Base-by-base conservation (phyloP, 1,139 yeast species). In the Citeromyces hawaiiensis region DNA sequence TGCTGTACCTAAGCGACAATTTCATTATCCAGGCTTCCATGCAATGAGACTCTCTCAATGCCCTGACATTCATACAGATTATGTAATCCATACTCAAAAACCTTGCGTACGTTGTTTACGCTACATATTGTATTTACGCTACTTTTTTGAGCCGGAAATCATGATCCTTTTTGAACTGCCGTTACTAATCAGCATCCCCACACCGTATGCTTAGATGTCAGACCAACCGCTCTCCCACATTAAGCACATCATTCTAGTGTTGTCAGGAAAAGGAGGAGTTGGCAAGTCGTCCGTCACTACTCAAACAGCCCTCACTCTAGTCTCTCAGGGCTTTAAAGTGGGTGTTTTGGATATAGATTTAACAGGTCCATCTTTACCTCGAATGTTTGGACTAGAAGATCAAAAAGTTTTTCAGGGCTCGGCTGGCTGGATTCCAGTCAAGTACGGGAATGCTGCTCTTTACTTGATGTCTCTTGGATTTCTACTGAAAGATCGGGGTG, bases 191-290 rank as follows among this genome's bases (percentile, higher is more conserved):
- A 31, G 39, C 43, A 14, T 51, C 53, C 38, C 3, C 8, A 31
- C 19, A 31, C 19, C 35, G 11, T 17, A 31, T 17, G 17, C 4
- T 11, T 16, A 42, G 23, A 65, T 56, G 37, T 56, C 63, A 4
- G 83, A 83, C 2, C 60, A 61, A 36, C 74, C 88, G 3, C 60
- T 85, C 29, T 56, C 58, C 23, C 64, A 70, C 40, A 81, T 88
- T 36, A 78, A 78, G 51, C 95, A 91, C 55, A 80, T 88, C 39
- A 60, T 87, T 2, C 67, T 91, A 37, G 82, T 91, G 2, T 68
- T 91, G 1, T 83, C 95, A 0, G 97, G 96, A 3, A 87, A 87
- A 56, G 96, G 97, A n/a, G 98, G 94, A 54, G 98, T 91, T 1
- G 99, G 99, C 1, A 91, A 91, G 55, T 85, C 96, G 4, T 86